These are phyloP conservation scores for Mycena rosella DNA, from an alignment of 768 basidiomycete species.

Conservation along the genomic window DNA sequence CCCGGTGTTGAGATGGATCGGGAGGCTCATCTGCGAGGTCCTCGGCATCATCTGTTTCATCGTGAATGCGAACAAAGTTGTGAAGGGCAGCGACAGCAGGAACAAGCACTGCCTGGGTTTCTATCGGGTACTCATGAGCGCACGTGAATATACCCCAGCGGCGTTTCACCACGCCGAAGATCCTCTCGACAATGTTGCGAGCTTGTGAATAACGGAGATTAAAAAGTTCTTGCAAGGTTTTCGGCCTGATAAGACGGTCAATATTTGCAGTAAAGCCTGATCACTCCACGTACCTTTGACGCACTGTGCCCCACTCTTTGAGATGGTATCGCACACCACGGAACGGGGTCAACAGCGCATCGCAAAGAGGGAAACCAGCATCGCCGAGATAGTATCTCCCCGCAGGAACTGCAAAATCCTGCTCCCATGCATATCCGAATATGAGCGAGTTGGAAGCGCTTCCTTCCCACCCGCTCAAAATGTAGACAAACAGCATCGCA, in stretches of 20 bases:
- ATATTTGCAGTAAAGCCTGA: neutral
- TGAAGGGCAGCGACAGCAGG: slow-evolving; percentile 16
- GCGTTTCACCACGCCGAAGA: slow-evolving; percentile 24
- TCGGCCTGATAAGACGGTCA: neutral
- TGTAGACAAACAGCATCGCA: slow-evolving; percentile 15
- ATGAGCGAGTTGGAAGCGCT: slow-evolving; percentile 42
- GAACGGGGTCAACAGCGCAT: slow-evolving; percentile 41
- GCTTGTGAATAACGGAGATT: neutral
- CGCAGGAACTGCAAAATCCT: neutral
- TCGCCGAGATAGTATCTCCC: slow-evolving; percentile 35
- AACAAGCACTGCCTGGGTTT: slow-evolving; percentile 18
- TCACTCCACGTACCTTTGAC: slow-evolving; percentile 10
- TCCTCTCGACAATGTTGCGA: neutral
- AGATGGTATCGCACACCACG: slow-evolving; percentile 42
- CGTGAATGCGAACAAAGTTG: slow-evolving; percentile 25
- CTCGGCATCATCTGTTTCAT: neutral
- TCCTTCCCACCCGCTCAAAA: neutral
- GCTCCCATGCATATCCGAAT: neutral
- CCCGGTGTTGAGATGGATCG: too few species aligned
- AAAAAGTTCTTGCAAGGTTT: slow-evolving; percentile 2
- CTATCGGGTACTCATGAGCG: slow-evolving; percentile 13
- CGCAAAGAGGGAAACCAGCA: too few species aligned
- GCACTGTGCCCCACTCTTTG: slow-evolving; percentile 38
- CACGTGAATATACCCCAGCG: too few species aligned
- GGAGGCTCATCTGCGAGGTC: too few species aligned